A percentile compares a stretch with the other conserved stretches of the same genome.
Conservation (phyloP, 2,329 filamentous ascomycete genomes). For the Raffaelea arxii region DNA sequence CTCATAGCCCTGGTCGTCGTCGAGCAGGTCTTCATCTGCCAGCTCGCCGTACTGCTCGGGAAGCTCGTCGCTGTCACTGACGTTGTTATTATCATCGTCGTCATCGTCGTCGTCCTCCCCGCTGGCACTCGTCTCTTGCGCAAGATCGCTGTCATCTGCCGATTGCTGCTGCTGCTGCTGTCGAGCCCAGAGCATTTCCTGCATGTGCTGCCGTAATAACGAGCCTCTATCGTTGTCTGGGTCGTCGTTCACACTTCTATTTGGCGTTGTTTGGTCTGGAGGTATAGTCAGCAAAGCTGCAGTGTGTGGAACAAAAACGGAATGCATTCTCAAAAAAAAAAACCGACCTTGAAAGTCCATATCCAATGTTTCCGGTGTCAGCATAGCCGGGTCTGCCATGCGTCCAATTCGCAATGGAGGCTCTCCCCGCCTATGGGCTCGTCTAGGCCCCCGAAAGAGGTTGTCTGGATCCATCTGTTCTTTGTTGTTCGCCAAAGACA, state of each 20-base stretch:
- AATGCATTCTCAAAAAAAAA: no score
- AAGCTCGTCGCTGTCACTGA: conserved; percentile 12
- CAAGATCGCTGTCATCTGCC: neutral
- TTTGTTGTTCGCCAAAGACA: neutral
- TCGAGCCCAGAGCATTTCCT: neutral
- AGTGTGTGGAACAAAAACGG: no score
- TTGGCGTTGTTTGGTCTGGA: neutral
- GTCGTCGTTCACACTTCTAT: neutral
- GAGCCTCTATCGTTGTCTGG: neutral
- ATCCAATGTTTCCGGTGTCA: no score
- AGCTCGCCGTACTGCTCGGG: conserved; percentile 9
- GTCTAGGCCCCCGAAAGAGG: conserved; percentile 8
- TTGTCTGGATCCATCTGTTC: conserved; percentile 11
- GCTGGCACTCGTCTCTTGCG: neutral
- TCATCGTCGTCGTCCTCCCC: neutral
- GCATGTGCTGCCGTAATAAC: no score
- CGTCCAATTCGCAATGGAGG: conserved; percentile 3
- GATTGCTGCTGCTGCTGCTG: neutral
- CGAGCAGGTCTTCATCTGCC: conserved; percentile 6
- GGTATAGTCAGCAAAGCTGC: no score
- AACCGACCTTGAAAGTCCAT: no score
- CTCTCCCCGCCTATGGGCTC: conserved; percentile 7
- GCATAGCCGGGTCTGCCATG: no score
- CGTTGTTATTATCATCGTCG: conserved; percentile 8
- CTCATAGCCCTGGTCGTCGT: conserved; percentile 7